Evolutionary conservation across 1,284 basidiomycete species (phyloP).

Genomic region (Ustilago lituana): DNA sequence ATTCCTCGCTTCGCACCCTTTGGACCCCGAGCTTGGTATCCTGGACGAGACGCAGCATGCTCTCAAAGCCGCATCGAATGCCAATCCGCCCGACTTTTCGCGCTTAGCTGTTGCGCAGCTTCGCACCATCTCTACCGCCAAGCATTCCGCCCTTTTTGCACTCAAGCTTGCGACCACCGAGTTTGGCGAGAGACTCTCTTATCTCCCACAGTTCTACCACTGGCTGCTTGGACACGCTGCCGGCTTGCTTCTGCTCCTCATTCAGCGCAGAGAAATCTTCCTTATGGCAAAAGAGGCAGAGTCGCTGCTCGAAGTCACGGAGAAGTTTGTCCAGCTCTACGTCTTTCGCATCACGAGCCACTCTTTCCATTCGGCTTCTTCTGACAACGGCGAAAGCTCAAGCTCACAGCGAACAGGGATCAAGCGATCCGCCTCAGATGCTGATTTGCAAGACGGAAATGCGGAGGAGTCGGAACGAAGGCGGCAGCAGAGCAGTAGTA

Average conservation of each 20-base stretch:
- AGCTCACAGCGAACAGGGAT: constrained; percentile 8
- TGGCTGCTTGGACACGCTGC: constrained; percentile 56
- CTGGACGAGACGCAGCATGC: constrained; percentile 45
- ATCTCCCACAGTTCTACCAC: constrained; percentile 58
- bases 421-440: constrained; percentile 35
- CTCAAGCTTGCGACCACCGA: constrained; percentile 48
- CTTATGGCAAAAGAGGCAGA: constrained; percentile 53
- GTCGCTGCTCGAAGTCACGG: constrained; percentile 29
- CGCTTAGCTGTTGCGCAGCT: constrained; percentile 45
- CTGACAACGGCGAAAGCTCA: neutral
- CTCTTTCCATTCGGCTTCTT: constrained; percentile 28
- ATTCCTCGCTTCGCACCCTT: constrained; percentile 44
- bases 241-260: constrained; percentile 47
- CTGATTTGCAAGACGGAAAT: constrained; percentile 8
- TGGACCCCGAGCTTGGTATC: constrained; percentile 42
- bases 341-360: constrained; percentile 46
- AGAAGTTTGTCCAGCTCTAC: constrained; percentile 52
- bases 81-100: constrained; percentile 28
- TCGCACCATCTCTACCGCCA: constrained; percentile 51
- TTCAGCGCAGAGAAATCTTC: constrained; percentile 40
- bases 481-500: neutral
- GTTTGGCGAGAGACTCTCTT: constrained; percentile 53
- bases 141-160: constrained; percentile 49
- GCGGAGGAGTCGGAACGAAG: constrained; percentile 2
- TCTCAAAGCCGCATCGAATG: constrained; percentile 27